These are phyloP conservation scores for Aureobasidium pullulans DNA, from an alignment of 2,329 filamentous ascomycete genomes.

Conservation along the genomic window DNA sequence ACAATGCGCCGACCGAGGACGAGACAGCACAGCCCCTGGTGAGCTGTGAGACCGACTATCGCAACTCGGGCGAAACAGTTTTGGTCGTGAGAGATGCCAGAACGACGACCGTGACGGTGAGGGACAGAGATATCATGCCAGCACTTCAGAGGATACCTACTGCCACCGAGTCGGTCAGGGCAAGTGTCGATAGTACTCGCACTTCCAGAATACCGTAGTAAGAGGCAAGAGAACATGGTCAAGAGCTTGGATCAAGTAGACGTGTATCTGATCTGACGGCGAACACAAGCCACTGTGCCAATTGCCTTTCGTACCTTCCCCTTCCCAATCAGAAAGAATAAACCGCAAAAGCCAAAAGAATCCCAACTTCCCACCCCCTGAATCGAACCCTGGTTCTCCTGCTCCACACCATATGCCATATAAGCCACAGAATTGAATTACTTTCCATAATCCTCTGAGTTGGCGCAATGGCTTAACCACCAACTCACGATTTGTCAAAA, in stretches of 20 bases:
- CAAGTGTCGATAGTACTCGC: slow-evolving; percentile 1
- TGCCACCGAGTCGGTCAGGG: not conserved
- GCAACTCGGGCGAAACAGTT: slow-evolving; percentile 70
- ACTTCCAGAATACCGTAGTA: not conserved
- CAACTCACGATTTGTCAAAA: too few species aligned
- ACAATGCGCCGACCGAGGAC: slow-evolving; percentile 18
- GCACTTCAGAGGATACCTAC: slow-evolving; percentile 2
- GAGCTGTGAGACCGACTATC: slow-evolving; percentile 71
- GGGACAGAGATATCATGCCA: not conserved
- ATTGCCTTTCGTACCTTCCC: not conserved
- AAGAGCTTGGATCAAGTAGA: not conserved
- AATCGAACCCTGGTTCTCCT: too few species aligned
- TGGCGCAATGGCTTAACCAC: too few species aligned
- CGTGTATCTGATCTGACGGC: not conserved
- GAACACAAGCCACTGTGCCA: too few species aligned
- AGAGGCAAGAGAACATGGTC: not conserved
- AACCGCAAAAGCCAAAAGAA: too few species aligned
- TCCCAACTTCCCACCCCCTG: too few species aligned
- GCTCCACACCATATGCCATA: too few species aligned
- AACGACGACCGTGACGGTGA: slow-evolving; percentile 11
- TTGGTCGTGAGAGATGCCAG: slow-evolving; percentile 59
- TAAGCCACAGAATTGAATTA: too few species aligned
- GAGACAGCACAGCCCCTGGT: slow-evolving; percentile 24
- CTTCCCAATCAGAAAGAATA: too few species aligned
- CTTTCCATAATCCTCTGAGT: too few species aligned